A percentile compares a stretch with the other conserved stretches of the same genome.
These are phyloP conservation scores for Centaurea solstitialis DNA, from an alignment of 129 eudicot genomes.

Conservation along the genomic window DNA sequence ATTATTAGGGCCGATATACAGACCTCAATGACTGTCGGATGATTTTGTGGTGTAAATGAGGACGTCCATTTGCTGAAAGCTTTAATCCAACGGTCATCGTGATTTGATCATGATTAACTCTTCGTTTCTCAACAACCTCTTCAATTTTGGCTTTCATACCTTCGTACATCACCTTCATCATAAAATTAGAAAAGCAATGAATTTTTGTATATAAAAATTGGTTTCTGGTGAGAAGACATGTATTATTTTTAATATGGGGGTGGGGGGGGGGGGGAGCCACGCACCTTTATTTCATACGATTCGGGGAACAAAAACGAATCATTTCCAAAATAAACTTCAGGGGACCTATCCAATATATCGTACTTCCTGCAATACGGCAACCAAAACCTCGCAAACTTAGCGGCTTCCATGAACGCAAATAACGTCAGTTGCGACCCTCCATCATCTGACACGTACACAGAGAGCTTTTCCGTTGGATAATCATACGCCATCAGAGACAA, in stretches of 20 bases:
- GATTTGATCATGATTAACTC: constrained; percentile 35
- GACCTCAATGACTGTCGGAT: constrained; percentile 62
- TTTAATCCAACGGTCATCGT: constrained; percentile 8
- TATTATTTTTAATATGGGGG: too few species aligned
- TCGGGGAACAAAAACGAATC: constrained; percentile 20
- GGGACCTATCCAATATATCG: constrained; percentile 51
- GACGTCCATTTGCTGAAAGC: constrained; percentile 38
- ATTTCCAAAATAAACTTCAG: constrained; percentile 50
- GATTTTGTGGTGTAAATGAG: constrained; percentile 41
- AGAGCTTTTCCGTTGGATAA: constrained; percentile 75
- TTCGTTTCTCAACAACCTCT: constrained; percentile 40
- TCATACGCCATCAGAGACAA: constrained; percentile 89
- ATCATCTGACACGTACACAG: constrained; percentile 87
- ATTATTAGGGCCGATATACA: background rate
- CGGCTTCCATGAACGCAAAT: constrained; percentile 86
- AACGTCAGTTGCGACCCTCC: constrained; percentile 81
- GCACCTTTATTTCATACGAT: constrained; percentile 25
- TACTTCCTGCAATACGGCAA: constrained; percentile 72
- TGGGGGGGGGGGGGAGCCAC: too few species aligned
- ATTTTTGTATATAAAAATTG: background rate
- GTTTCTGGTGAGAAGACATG: too few species aligned
- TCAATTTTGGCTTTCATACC: constrained; percentile 44
- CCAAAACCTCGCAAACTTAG: constrained; percentile 71
- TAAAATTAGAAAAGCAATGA: background rate
- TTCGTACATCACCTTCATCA: constrained; percentile 27